A percentile compares a stretch with the other conserved stretches of the same genome.
These are phyloP conservation scores for Hypoxylon perforatum DNA, from an alignment of 495 filamentous ascomycete species.

Conservation along the genomic window DNA sequence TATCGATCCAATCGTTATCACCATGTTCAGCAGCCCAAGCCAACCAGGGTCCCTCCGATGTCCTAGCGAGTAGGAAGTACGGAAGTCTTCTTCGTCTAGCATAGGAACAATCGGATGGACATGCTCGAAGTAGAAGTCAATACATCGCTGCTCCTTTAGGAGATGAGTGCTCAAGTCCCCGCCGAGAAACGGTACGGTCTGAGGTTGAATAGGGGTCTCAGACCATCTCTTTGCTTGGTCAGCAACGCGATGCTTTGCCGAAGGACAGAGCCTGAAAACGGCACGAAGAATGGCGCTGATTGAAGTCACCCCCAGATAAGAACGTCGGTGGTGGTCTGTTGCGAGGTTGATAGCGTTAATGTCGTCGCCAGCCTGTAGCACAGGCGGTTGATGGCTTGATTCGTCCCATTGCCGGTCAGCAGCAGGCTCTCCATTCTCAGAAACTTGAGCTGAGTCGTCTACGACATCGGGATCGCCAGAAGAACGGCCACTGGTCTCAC, in stretches of 20 bases:
- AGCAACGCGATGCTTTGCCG: slow-evolving; percentile 37
- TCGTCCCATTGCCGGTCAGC: slow-evolving; percentile 42
- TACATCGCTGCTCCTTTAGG: slow-evolving; percentile 42
- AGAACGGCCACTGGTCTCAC: slow-evolving; percentile 1
- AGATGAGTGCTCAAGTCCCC: slow-evolving; percentile 28
- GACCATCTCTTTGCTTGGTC: slow-evolving; percentile 40
- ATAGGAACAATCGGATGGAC: slow-evolving; percentile 42
- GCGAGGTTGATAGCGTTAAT: slow-evolving; percentile 44
- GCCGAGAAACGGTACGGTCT: slow-evolving; percentile 18
- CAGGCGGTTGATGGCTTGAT: slow-evolving; percentile 37
- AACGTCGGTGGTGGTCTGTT: slow-evolving; percentile 40
- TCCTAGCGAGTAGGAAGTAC: slow-evolving; percentile 25
- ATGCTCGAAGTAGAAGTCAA: slow-evolving; percentile 45
- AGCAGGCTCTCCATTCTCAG: slow-evolving; percentile 37
- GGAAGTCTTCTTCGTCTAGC: slow-evolving; percentile 44
- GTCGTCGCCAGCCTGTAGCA: slow-evolving; percentile 35
- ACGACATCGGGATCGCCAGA: slow-evolving; percentile 22
- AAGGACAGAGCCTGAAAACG: slow-evolving; percentile 39
- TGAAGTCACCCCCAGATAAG: slow-evolving; percentile 40
- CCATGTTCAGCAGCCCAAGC: slow-evolving; percentile 45
- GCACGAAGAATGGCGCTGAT: slow-evolving; percentile 41
- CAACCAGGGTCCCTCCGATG: slow-evolving; percentile 38
- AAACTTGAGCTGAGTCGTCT: slow-evolving; percentile 36
- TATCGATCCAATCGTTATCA: slow-evolving; percentile 44
- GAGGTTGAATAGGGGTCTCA: slow-evolving; percentile 22